Conservation (phyloP, 371 early-diverging fungal species). For the Apophysomyces variabilis region DNA sequence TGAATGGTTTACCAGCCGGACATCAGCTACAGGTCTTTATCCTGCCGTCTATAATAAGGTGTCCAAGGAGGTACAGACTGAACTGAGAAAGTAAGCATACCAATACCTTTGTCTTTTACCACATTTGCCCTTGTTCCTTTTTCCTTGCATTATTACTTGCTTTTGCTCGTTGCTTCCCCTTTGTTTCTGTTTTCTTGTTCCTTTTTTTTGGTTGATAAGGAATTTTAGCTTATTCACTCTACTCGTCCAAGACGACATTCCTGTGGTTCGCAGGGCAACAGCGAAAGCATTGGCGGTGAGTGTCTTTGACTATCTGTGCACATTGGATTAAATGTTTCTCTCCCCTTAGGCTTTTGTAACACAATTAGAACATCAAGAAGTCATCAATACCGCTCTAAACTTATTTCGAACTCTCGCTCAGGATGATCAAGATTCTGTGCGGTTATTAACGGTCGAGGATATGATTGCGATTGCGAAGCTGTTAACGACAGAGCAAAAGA, state of each 20-base stretch:
- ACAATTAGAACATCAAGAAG: conserved; percentile 69
- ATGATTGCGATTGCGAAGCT: conserved; percentile 86
- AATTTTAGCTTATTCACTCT: conserved; percentile 59
- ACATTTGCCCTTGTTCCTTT: too few species aligned
- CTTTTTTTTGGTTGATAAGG: neutral
- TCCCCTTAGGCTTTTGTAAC: conserved; percentile 59
- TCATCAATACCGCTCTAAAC: conserved; percentile 76
- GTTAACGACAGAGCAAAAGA: conserved; percentile 77
- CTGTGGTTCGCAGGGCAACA: conserved; percentile 95
- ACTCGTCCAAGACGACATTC: conserved; percentile 90
- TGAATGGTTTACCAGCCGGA: conserved; percentile 96
- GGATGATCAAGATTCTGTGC: conserved; percentile 95
- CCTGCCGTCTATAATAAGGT: conserved; percentile 80
- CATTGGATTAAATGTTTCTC: neutral
- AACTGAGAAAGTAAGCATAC: conserved; percentile 73
- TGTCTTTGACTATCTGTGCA: neutral
- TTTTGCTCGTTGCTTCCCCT: too few species aligned
- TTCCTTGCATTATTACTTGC: too few species aligned
- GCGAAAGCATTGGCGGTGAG: conserved; percentile 80
- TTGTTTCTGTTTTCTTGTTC: neutral
- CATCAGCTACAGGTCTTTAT: conserved; percentile 91
- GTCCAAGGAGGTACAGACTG: conserved; percentile 75
- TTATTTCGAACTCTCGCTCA: conserved; percentile 76
- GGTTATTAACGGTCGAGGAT: conserved; percentile 89
- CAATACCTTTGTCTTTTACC: neutral